Base-by-base conservation (phyloP, 495 filamentous ascomycete genomes). In the Glonium stellatum region DNA sequence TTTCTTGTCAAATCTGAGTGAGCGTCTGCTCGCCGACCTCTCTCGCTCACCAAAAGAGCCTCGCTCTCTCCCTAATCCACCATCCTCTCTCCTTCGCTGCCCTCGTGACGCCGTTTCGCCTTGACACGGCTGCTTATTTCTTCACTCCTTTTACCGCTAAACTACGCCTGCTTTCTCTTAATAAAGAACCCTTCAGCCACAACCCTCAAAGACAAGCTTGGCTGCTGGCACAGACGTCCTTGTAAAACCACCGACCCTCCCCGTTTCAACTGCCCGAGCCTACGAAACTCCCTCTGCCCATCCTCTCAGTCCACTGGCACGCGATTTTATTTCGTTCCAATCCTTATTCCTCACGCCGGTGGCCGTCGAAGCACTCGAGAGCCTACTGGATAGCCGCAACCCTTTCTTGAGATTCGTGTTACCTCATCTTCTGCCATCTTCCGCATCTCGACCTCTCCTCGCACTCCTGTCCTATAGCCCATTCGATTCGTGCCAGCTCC, bases 211-310 rank as follows among this genome's bases (percentile, higher is more conserved):
- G 23, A 51, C 48, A 44, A 44, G 18, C 39, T 18, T 18, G 39
- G 12, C 39, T 18, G 39, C 48, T 15, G 48, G 25, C 48, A 25
- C 48, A 25, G 21, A 23, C 48, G 25, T 15, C 48, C 48, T 31
- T 31, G 25, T 23, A 23, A 31, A 23, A 31, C 25, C 10, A 23
- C 5, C 25, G 10, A 9, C 48, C 48, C 10, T 51, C 21, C 48
- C 23, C 48, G 48, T 51, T 51, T 51, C 48, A 51, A 51, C 48
- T 15, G 6, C 48, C 48, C 21, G 25, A 51, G 31, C 5, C 48
- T 27, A 15, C 18, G 25, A 25, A 51, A 44, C 39, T 51, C 8
- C 4, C 23, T 51, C 21, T 51, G 13, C 48, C 25, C 21, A 51
- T 31, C 48, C 8, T 23, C 10, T 15, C 48, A 51, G 21, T 31